A percentile compares a stretch with the other conserved stretches of the same genome.
These are phyloP conservation scores for Salix exigua DNA, from an alignment of 345 rosid genomes.

Conservation along the genomic window DNA sequence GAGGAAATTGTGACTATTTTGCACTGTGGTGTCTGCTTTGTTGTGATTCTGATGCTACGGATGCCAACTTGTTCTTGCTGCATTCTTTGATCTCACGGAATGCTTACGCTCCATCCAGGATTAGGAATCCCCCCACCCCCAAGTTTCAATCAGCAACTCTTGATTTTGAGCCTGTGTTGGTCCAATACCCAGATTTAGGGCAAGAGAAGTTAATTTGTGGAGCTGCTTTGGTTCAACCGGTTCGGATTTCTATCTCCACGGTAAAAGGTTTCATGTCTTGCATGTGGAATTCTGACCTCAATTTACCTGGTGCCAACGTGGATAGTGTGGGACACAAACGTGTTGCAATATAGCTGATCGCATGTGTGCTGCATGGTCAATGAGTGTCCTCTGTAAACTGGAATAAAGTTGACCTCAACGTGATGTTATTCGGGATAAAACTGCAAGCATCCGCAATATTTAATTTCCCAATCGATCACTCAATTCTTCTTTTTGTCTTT, in stretches of 20 bases:
- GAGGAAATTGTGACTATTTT: neutral
- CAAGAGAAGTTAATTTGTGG: neutral
- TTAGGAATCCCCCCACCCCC: neutral
- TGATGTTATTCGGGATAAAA: too few relatives aligned
- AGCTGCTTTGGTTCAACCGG: neutral
- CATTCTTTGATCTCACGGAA: neutral
- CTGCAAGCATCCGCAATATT: too few relatives aligned
- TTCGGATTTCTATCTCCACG: neutral
- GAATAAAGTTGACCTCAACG: too few relatives aligned
- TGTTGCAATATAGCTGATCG: neutral
- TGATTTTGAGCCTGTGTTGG: neutral
- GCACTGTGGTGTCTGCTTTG: too few relatives aligned
- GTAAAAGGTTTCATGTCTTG: neutral
- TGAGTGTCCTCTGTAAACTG: neutral
- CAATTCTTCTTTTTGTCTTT: too few relatives aligned
- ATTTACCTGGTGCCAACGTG: neutral
- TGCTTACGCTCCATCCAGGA: neutral
- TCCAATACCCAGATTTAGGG: neutral
- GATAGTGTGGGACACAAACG: neutral
- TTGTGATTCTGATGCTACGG: neutral
- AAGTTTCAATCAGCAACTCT: neutral
- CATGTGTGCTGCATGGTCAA: neutral
- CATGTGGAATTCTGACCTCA: neutral
- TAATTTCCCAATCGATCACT: too few relatives aligned
- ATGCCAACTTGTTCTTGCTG: neutral